Evolutionary conservation across 768 basidiomycete genomes (phyloP), one percentile per base, ranked within the genome.

Genomic region (Mycena haematopus): DNA sequence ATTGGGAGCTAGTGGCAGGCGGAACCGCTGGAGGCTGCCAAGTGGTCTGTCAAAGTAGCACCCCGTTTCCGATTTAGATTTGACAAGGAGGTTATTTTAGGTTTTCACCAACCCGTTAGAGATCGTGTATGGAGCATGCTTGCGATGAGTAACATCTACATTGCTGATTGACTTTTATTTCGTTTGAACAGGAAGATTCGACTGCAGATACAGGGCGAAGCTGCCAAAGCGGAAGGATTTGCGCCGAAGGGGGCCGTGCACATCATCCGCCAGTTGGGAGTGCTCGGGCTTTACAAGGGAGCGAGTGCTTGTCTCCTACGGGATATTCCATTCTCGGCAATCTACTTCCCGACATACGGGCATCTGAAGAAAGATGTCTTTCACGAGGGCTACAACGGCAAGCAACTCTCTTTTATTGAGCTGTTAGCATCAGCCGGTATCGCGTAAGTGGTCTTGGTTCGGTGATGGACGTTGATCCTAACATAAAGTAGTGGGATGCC

Each of bases 271-370:
- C 93, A 96, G 73, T 80, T 99, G 58, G 97, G 97, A 57, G 79
- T 99, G 35, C 58, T 99, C 52, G 97, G 97, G 22, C 79, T 99
- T 44, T 99, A 99, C 81, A 91, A 86, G 74, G 97, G 97, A 52
- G 89, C 96, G 17, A 88, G 86, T 63, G 97, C 96, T 22, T 99
- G 97, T 77, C 78, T 98, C 69, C 84, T 95, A 35, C 92, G 95
- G 52, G 96, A 98, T 74, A 95, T 99, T 56, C 97, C 97, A 2
- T 99, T 99, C 78, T 98, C 96, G 33, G 95, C 94, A 38, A 90
- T 95, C 67, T 94, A 93, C 75, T 93, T 94, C 80, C 86, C 92
- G 21, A 84, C 93, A 51, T 96, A 97, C 75, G 87, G 86, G 49
- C 95, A 96, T 72, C 76, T 94, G 71, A 93, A 97, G 84, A 91